Evolutionary conservation across 2,329 filamentous ascomycete genomes (phyloP), one percentile per base, ranked within the genome.

Genomic region (Diaporthe citri): DNA sequence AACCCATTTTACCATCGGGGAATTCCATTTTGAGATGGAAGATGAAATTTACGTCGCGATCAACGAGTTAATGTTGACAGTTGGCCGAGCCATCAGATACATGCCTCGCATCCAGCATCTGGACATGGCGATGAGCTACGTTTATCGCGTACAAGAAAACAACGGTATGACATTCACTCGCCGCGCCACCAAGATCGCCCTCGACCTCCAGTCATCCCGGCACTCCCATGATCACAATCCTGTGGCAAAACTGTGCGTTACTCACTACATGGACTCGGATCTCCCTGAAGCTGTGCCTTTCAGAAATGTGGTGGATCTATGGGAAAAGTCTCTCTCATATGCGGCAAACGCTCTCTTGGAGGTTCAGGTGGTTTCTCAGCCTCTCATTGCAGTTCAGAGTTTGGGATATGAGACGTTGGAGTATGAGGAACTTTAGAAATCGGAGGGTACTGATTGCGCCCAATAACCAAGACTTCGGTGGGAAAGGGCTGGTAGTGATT

Each of bases 21-120:
- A 1, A 20, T 0, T 7, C 25, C 4, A 2, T 17, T 1, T 55
- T 20, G 25, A 20, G 5, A 1, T 0, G 10, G 12, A 17, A 31
- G 10, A 28, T 6, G n/a, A 31, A 2, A 0, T 9, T 17, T 4
- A 1, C 55, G 1, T 6, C 9, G 12, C 1, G 1, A 12, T n/a
- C 31, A 39, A 39, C 31, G 10, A 59, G 1, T 7, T 39, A 10
- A 9, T 59, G 4, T 13, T 25, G 34, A 28, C 10, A 39, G 1
- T 59, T 4, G 56, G 56, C 1, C 31, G 31, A 1, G 34, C 56
- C 9, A 5, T n/a, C 56, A n/a, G 20, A 39, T 6, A 36, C 20
- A 59, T 59, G 56, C 56, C 56, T 59, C 34, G 10, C 3, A 59
- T 59, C 34, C 31, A 25, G 34, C 2, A 31, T 15, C 31, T 59